Conservation (phyloP, 139 green algal species). For the Closterium sp. region DNA sequence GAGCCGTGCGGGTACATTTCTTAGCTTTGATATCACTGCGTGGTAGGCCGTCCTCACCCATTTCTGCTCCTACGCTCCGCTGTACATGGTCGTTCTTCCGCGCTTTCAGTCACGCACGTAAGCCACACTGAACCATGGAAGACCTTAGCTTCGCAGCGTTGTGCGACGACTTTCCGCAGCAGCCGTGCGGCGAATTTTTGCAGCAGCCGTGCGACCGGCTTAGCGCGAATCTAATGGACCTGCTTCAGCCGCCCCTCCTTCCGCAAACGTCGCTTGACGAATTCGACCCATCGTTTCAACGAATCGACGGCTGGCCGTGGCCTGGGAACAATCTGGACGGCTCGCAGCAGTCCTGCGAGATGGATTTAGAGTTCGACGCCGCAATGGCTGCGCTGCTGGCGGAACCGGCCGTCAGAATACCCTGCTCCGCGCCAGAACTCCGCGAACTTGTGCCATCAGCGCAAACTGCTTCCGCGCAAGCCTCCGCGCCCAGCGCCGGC, state of each 20-base stretch:
- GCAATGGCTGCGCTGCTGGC: background rate
- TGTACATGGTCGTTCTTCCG: too few relatives aligned
- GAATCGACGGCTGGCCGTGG: background rate
- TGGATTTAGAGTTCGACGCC: background rate
- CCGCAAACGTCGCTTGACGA: background rate
- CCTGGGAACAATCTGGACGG: background rate
- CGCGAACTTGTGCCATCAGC: background rate
- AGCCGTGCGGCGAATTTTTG: background rate
- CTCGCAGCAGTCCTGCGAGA: background rate
- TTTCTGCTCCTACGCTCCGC: too few relatives aligned
- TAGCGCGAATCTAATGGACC: background rate
- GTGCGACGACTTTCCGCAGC: background rate
- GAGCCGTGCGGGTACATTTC: too few relatives aligned
- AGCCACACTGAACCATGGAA: background rate
- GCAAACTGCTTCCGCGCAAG: background rate
- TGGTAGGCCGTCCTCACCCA: too few relatives aligned
- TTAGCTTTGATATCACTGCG: too few relatives aligned
- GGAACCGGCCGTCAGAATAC: background rate
- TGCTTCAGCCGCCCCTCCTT: background rate
- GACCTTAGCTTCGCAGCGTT: background rate
- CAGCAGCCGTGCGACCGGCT: background rate
- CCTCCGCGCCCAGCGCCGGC: too few relatives aligned
- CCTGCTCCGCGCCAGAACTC: background rate
- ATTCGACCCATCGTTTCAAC: background rate
- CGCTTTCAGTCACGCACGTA: too few relatives aligned